These are phyloP conservation scores for Scytalidium lignicola DNA, from an alignment of 2,329 filamentous ascomycete genomes.

Conservation along the genomic window DNA sequence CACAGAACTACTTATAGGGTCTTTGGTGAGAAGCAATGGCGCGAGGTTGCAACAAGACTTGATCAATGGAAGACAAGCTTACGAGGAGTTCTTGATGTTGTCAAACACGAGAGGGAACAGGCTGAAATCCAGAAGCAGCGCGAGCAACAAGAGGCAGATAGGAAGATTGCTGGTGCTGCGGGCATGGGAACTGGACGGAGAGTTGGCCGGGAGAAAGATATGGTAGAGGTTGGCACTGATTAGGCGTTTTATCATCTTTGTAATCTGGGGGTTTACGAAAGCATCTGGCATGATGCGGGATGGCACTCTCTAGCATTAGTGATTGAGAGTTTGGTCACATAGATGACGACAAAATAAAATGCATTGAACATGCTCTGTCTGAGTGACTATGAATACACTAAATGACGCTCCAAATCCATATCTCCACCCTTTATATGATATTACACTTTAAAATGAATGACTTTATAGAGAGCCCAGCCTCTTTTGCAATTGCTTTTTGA, in stretches of 20 bases:
- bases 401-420: neutral
- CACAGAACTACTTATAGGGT: slow-evolving; percentile 95
- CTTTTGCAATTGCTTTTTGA: slow-evolving; percentile 43
- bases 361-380: neutral
- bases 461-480: slow-evolving; percentile 36
- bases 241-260: slow-evolving; percentile 21
- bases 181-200: slow-evolving; percentile 41
- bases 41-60: slow-evolving; percentile 82
- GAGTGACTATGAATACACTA: neutral
- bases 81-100: slow-evolving; percentile 69
- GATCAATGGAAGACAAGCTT: slow-evolving; percentile 88
- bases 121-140: slow-evolving; percentile 74
- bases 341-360: neutral
- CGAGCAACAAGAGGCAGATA: slow-evolving; percentile 66
- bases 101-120: slow-evolving; percentile 76
- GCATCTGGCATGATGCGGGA: slow-evolving; percentile 28
- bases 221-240: slow-evolving; percentile 31
- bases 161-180: slow-evolving; percentile 41
- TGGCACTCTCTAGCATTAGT: neutral
- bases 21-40: slow-evolving; percentile 97
- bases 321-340: neutral
- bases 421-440: neutral
- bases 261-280: slow-evolving; percentile 21
- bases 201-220: slow-evolving; percentile 22
- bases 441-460: neutral